phyloP scores from a whole-genome alignment of 768 basidiomycete species.

The Leccinum variicolor region DNA sequence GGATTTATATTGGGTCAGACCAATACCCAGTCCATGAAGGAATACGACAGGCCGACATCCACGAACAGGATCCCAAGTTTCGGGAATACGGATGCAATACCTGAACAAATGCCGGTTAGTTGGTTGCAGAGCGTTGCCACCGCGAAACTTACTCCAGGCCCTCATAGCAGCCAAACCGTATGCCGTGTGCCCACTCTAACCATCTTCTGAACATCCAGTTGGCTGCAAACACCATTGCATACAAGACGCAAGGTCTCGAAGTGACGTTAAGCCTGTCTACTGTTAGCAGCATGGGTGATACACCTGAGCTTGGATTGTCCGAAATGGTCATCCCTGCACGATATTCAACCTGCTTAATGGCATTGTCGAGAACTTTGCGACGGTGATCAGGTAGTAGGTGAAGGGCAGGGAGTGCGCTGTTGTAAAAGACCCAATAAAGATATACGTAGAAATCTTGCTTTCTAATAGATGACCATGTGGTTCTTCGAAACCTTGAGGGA shows the following conservation, averaged over 20 bases:
- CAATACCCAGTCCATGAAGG: slow-evolving; percentile 86
- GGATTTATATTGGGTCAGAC: slow-evolving; percentile 66
- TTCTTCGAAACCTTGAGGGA: slow-evolving; percentile 60
- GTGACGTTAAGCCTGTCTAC: slow-evolving; percentile 71
- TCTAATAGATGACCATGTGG: slow-evolving; percentile 69
- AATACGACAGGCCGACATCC: slow-evolving; percentile 75
- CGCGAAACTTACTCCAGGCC: slow-evolving; percentile 61
- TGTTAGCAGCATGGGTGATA: slow-evolving; percentile 63
- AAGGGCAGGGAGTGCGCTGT: slow-evolving; percentile 53
- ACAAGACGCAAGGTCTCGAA: slow-evolving; percentile 68
- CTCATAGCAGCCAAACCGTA: slow-evolving; percentile 47
- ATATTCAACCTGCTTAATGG: slow-evolving; percentile 62
- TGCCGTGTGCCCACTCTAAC: slow-evolving; percentile 41
- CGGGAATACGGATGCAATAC: slow-evolving; percentile 73
- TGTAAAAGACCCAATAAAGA: slow-evolving; percentile 85
- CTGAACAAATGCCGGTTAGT: slow-evolving; percentile 32
- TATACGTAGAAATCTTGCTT: slow-evolving; percentile 63
- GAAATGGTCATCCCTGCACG: slow-evolving; percentile 66
- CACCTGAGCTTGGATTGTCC: slow-evolving; percentile 52
- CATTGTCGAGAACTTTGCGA: slow-evolving; percentile 51
- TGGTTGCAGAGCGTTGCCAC: neutral
- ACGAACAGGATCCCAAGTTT: slow-evolving; percentile 54
- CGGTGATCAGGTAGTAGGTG: slow-evolving; percentile 46
- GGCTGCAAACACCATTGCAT: slow-evolving; percentile 45
- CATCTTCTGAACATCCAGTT: slow-evolving; percentile 48